Conservation (phyloP, 371 early-diverging fungal species). For the Circinella umbellata region DNA sequence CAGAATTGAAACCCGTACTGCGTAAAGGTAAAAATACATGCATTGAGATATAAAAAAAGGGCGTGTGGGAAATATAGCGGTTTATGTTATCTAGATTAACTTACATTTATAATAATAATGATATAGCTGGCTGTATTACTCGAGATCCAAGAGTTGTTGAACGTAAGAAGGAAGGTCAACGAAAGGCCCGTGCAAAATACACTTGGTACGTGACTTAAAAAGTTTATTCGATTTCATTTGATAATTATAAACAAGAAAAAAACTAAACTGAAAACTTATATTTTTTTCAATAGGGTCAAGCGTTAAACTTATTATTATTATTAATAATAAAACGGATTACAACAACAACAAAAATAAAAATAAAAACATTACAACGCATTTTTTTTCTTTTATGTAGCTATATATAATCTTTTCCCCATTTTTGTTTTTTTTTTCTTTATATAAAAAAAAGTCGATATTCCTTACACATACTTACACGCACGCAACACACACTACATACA, state of each 20-base stretch:
- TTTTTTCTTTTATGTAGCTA: neutral
- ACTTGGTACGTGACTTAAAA: conserved; percentile 68
- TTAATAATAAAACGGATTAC: neutral
- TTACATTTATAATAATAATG: neutral
- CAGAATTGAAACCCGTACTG: conserved; percentile 61
- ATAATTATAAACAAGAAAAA: too few relatives aligned
- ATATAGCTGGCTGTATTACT: conserved; percentile 71
- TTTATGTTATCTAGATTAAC: too few relatives aligned
- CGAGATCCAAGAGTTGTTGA: conserved; percentile 92
- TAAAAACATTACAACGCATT: neutral
- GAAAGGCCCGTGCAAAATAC: conserved; percentile 93
- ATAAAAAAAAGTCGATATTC: neutral
- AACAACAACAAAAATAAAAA: neutral
- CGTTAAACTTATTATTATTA: conserved; percentile 19
- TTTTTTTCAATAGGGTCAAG: conserved; percentile 25
- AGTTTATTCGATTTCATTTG: too few relatives aligned
- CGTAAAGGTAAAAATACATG: conserved; percentile 55
- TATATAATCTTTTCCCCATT: neutral
- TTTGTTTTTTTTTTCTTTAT: neutral
- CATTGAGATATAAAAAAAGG: too few relatives aligned
- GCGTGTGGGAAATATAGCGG: too few relatives aligned
- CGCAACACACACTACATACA: too few relatives aligned
- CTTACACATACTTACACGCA: too few relatives aligned
- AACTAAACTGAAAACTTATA: too few relatives aligned
- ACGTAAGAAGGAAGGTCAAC: conserved; percentile 97